Percentiles rank a stretch among this genome's conserved stretches.
Conservation (phyloP, 2,329 filamentous ascomycete species). For the Ascochyta koolunga region DNA sequence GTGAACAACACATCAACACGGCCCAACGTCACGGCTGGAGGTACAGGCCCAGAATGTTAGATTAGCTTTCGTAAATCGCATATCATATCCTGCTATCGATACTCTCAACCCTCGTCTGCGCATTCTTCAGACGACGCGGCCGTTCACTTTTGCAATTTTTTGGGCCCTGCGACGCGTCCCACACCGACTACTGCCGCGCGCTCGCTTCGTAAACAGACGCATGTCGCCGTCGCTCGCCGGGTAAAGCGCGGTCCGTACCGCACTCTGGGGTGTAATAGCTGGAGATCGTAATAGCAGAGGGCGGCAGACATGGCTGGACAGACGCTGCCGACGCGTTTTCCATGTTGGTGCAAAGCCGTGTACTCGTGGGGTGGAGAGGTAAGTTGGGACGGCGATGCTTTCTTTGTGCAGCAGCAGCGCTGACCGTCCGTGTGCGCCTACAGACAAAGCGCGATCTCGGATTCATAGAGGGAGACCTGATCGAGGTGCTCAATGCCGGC, state of each 20-base stretch:
- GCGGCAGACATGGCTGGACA: slow-evolving; percentile 53
- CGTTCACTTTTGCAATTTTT: not conserved
- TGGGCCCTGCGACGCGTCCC: not conserved
- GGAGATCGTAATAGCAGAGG: not conserved
- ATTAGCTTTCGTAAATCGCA: slow-evolving; percentile 7
- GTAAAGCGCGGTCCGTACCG: slow-evolving; percentile 17
- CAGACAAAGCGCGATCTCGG: slow-evolving; percentile 89
- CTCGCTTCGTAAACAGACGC: slow-evolving; percentile 13
- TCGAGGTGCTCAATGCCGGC: slow-evolving; percentile 96
- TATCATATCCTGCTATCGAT: slow-evolving; percentile 14
- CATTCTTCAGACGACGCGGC: not conserved
- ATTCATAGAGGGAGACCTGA: slow-evolving; percentile 96
- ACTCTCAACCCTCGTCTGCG: not conserved
- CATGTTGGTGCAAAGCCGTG: slow-evolving; percentile 88
- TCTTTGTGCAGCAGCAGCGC: slow-evolving; percentile 18
- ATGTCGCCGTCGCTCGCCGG: slow-evolving; percentile 18
- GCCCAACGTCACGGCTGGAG: slow-evolving; percentile 10
- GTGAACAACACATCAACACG: slow-evolving; percentile 3
- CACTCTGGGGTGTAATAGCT: slow-evolving; percentile 9
- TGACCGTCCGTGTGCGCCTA: slow-evolving; percentile 23
- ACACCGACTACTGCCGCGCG: slow-evolving; percentile 1
- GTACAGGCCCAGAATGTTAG: slow-evolving; percentile 3
- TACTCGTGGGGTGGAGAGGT: slow-evolving; percentile 92
- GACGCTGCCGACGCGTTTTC: slow-evolving; percentile 75
- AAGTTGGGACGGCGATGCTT: slow-evolving; percentile 19